Evolutionary conservation across 352 stramenopile genomes (phyloP).

Genomic region (Thraustochytrium striatum): DNA sequence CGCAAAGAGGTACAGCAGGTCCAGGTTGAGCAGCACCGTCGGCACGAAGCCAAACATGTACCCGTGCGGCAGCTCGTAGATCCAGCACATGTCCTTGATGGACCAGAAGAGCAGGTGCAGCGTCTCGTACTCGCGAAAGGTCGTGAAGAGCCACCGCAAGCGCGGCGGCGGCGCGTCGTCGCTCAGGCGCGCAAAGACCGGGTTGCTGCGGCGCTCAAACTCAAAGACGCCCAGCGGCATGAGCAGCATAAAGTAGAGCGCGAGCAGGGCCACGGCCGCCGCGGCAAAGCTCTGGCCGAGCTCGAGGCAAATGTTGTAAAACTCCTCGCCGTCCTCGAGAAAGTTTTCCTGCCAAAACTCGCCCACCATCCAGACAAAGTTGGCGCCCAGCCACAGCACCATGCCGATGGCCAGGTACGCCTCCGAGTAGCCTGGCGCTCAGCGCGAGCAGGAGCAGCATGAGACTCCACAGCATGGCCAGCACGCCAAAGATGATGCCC

Average conservation of each 20-base stretch:
- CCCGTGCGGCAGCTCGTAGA: slow-evolving; percentile 1
- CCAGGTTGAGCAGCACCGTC: slow-evolving; percentile 32
- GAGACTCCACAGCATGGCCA: slow-evolving; percentile 7
- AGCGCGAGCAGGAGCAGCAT: slow-evolving; percentile 16
- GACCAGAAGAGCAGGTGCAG: slow-evolving; percentile 42
- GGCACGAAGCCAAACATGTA: slow-evolving; percentile 25
- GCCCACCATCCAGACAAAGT: slow-evolving; percentile 44
- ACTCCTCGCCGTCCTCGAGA: slow-evolving; percentile 37
- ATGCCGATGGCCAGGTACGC: slow-evolving; percentile 17
- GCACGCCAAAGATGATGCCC: slow-evolving; percentile 1
- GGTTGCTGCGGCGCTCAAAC: slow-evolving; percentile 22
- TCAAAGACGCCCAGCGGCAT: slow-evolving; percentile 33
- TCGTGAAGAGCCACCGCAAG: slow-evolving; percentile 29
- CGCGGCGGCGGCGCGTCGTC: slow-evolving; percentile 33
- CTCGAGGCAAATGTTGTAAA: slow-evolving; percentile 31
- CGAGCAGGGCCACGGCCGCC: slow-evolving; percentile 9
- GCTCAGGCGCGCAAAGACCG: slow-evolving; percentile 2
- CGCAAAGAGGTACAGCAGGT: slow-evolving; percentile 32
- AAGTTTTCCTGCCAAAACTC: slow-evolving; percentile 26
- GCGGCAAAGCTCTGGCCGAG: not conserved
- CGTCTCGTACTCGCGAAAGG: slow-evolving; percentile 41
- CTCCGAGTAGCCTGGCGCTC: slow-evolving; percentile 34
- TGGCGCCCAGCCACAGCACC: slow-evolving; percentile 33
- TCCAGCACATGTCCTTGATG: slow-evolving; percentile 42
- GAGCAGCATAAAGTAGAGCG: slow-evolving; percentile 19